Evolutionary conservation across 257 asterid species (phyloP), one percentile per base, ranked within the genome.

Genomic region (Solanum chilense): DNA sequence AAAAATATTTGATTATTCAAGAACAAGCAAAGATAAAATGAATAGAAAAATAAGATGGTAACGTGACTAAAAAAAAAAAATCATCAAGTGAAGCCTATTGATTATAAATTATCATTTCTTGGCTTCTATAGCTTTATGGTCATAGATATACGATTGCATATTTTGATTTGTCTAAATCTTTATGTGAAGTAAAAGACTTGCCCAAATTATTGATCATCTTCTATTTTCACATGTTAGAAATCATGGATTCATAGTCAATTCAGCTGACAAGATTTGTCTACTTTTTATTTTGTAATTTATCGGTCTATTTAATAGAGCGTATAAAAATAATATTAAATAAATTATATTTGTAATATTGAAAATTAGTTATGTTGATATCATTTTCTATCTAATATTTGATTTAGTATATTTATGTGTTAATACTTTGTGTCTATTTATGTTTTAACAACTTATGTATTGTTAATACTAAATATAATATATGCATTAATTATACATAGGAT

Each of bases 361-460:
- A 1, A 60, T 23, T 23, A 60, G 3, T 60, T 60, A 23, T 9
- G 2, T 60, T 23, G 3, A 23, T 9, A 60, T 13, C 4, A 60
- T 9, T 60, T 60, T 21, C 0, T 60, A 21, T 3, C 0, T 9
- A 4, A 1, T 4, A 3, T 1, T 21, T 21, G 6, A 60, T 21
- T 60, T 56, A n/a, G 1, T 56, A 56, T 49, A 33, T 33, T 33
- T 6, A 14, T 47, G 20, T 47, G 56, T 47, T 47, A 14, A 47
- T 14, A 47, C 20, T 7, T 47, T 18, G 1, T 47, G 58, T 20
- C 16, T 60, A 60, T 21, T 21, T 10, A 21, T 60, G 13, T 9
- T 12, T 60, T 9, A 60, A 9, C 25, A 9, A 0, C 3, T 11
- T 9, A 58, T 58, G 13, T 58, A 58, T 0, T 1, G 2, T 10